Percentiles rank a stretch among this genome's conserved stretches.
Conservation (phyloP, 2,329 filamentous ascomycete genomes). For the Arthrobotrys musiformis region DNA sequence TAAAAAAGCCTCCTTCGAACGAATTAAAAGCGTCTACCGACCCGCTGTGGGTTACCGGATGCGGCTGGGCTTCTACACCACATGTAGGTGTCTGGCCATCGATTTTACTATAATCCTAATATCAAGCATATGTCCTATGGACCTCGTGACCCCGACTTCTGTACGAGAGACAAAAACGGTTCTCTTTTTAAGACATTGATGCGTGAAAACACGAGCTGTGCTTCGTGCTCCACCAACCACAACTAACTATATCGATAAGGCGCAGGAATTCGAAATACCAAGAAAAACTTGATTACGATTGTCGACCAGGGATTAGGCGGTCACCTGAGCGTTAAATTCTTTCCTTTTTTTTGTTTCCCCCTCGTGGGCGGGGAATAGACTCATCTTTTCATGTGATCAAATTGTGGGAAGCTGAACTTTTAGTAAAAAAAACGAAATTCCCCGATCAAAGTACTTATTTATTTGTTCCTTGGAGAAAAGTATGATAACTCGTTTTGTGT, state of each 20-base stretch:
- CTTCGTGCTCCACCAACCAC: not conserved
- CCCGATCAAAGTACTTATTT: too few relatives aligned
- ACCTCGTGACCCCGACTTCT: constrained; percentile 40
- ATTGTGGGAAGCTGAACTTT: not conserved
- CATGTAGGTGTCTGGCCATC: constrained; percentile 31
- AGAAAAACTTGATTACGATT: constrained; percentile 47
- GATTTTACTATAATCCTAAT: constrained; percentile 14
- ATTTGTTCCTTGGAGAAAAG: too few relatives aligned
- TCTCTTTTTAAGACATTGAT: constrained; percentile 17
- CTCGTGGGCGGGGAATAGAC: constrained; percentile 4
- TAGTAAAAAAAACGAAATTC: constrained; percentile 11
- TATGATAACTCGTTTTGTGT: not conserved
- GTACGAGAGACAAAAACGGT: constrained; percentile 9
- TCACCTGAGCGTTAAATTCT: constrained; percentile 50
- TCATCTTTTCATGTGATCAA: constrained; percentile 32
- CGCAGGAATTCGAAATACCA: constrained; percentile 2
- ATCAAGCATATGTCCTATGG: constrained; percentile 18
- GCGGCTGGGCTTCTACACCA: too few relatives aligned
- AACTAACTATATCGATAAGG: constrained; percentile 42
- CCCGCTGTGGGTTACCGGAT: constrained; percentile 35
- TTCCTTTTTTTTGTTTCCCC: too few relatives aligned
- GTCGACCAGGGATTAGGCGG: constrained; percentile 40
- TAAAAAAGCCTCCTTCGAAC: constrained; percentile 16
- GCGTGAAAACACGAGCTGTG: constrained; percentile 10
- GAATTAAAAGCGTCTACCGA: constrained; percentile 45